Conservation (phyloP, 768 basidiomycete genomes). For the Russula brevipes region DNA sequence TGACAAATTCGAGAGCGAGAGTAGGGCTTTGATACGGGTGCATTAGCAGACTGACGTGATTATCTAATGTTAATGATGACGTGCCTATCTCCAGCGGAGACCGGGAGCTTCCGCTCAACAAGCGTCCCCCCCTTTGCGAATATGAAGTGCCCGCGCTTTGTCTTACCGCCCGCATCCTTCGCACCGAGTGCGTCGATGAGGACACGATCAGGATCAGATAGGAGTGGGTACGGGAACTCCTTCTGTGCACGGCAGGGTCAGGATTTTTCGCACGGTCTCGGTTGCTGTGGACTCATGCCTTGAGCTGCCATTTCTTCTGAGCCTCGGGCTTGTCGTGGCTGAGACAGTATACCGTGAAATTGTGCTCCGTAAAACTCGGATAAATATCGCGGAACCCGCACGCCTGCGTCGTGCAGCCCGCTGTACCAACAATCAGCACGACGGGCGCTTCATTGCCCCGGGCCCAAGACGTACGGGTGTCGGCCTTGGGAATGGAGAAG, state of each 20-base stretch:
- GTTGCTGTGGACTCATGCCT: constrained; percentile 44
- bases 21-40: constrained; percentile 42
- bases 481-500: constrained; percentile 80
- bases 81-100: constrained; percentile 83
- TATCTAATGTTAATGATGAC: constrained; percentile 17
- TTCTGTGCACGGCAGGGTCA: constrained; percentile 44
- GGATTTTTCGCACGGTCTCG: neutral
- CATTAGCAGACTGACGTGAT: neutral
- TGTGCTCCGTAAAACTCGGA: constrained; percentile 60
- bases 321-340: constrained; percentile 72
- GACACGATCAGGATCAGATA: constrained; percentile 82
- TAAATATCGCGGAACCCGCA: constrained; percentile 87
- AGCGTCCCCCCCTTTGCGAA: constrained; percentile 90
- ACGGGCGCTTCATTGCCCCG: constrained; percentile 1
- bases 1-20: constrained; percentile 66
- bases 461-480: constrained; percentile 58
- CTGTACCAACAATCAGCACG: constrained; percentile 35
- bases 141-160: constrained; percentile 89
- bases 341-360: constrained; percentile 78
- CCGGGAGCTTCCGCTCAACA: constrained; percentile 76
- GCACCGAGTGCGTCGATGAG: constrained; percentile 82
- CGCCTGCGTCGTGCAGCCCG: constrained; percentile 89
- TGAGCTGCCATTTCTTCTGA: constrained; percentile 81
- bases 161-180: constrained; percentile 54
- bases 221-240: constrained; percentile 74